phyloP scores from a whole-genome alignment of 495 filamentous ascomycete genomes.

The Hypoxylon trugodes region DNA sequence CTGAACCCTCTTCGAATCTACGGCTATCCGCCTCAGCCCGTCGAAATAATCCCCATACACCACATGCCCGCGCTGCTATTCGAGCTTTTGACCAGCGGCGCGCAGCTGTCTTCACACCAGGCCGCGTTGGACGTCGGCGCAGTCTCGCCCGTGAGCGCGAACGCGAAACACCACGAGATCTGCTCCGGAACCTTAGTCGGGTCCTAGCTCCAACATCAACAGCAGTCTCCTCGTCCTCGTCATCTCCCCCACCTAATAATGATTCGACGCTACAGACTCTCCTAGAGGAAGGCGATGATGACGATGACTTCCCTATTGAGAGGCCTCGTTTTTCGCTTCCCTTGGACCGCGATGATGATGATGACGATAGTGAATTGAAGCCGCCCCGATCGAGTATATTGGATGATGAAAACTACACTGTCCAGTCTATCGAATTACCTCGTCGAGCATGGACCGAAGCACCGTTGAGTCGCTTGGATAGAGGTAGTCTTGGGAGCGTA shows the following conservation, averaged over 20 bases:
- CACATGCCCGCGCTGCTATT: slow-evolving; percentile 70
- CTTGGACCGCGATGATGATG: slow-evolving; percentile 69
- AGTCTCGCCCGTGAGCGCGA: slow-evolving; percentile 66
- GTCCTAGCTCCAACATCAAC: slow-evolving; percentile 68
- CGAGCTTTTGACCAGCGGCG: slow-evolving; percentile 75
- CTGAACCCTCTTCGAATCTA: slow-evolving; percentile 40
- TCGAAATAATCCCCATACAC: slow-evolving; percentile 60
- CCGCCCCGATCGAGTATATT: slow-evolving; percentile 71
- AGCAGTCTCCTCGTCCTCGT: slow-evolving; percentile 67
- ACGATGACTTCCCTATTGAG: slow-evolving; percentile 64
- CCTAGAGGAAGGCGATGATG: slow-evolving; percentile 67
- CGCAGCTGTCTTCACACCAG: slow-evolving; percentile 76
- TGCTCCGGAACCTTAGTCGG: slow-evolving; percentile 71
- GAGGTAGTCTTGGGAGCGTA: slow-evolving; percentile 64
- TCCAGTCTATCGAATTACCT: slow-evolving; percentile 73
- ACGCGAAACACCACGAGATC: slow-evolving; percentile 79
- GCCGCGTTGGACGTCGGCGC: slow-evolving; percentile 65
- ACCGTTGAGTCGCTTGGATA: slow-evolving; percentile 51
- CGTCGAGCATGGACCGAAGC: slow-evolving; percentile 67
- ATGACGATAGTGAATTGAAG: slow-evolving; percentile 63
- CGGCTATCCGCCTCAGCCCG: slow-evolving; percentile 52
- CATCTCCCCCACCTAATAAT: slow-evolving; percentile 39
- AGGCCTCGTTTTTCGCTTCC: slow-evolving; percentile 74
- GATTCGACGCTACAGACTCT: slow-evolving; percentile 46
- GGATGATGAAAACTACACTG: slow-evolving; percentile 74